These are phyloP conservation scores for Paecilomyces variotii DNA, from an alignment of 2,329 filamentous ascomycete species.

Conservation along the genomic window DNA sequence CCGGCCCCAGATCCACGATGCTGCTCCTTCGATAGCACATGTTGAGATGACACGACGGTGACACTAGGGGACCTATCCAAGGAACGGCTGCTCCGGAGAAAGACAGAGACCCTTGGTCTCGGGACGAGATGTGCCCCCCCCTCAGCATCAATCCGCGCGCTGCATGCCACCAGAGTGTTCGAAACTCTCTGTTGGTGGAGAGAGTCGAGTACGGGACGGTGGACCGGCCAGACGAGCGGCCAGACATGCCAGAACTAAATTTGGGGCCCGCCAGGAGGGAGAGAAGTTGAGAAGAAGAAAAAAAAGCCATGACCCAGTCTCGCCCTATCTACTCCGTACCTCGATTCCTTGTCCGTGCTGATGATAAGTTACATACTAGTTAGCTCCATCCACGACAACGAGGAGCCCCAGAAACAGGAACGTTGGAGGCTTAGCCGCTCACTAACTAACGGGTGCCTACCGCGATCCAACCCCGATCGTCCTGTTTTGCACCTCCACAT, in stretches of 20 bases:
- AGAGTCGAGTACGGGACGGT: not conserved
- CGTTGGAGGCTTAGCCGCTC: not conserved
- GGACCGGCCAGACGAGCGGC: not conserved
- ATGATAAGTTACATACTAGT: not conserved
- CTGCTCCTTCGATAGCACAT: slow-evolving; percentile 20
- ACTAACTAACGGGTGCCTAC: not conserved
- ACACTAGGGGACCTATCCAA: slow-evolving; percentile 23
- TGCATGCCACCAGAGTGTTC: not conserved
- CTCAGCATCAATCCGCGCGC: not conserved
- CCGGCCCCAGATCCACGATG: slow-evolving; percentile 29
- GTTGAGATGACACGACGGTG: slow-evolving; percentile 32
- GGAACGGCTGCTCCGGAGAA: slow-evolving; percentile 1
- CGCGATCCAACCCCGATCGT: not conserved
- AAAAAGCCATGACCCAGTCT: not conserved
- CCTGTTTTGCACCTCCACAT: not conserved
- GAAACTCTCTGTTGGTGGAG: not conserved
- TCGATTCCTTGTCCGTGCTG: not conserved
- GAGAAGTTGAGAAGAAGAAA: not conserved
- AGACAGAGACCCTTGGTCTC: slow-evolving; percentile 9
- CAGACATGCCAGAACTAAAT: slow-evolving; percentile 1
- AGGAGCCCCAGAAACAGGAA: slow-evolving; percentile 1
- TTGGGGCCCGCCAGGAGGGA: not conserved
- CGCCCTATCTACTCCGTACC: not conserved
- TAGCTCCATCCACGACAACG: not conserved
- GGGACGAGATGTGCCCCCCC: slow-evolving; percentile 3